Evolutionary conservation across 192 early-diverging fungal species (phyloP), one percentile per base, ranked within the genome.

Genomic region (Coemansia sp.): DNA sequence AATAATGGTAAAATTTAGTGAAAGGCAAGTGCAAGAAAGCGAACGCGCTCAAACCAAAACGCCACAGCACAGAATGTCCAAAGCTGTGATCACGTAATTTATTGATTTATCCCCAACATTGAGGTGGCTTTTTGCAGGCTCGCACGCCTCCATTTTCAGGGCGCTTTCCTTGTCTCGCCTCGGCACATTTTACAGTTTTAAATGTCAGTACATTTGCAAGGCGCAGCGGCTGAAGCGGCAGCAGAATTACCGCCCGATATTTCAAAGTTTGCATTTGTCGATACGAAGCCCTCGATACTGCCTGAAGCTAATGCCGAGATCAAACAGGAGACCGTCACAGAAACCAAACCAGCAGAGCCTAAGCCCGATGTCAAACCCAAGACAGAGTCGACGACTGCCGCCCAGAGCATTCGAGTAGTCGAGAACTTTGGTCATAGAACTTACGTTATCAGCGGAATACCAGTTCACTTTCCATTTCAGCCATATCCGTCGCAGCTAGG

Each of bases 401-500:
- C 8, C 8, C 40, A 64, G 37, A 6, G 50, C 19, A 63, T 72
- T 24, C 59, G 70, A 21, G 29, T 72, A 21, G 59, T 48, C 29
- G 13, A 42, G 6, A 45, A 33, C 14, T 39, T 72, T 34, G 39
- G 34, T 11, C 19, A 50, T 39, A 61, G 56, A 34, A 57, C 59
- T 2, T 73, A 70, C 64, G 69, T 66, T 62, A 84, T 90, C 27
- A 68, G 78, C 45, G 89, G 88, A 3, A 72, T 88, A 0, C 62
- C 68, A 6, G 85, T 92, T 9, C 74, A 85, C 27, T 92, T 92
- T 67, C 91, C 91, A 11, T 91, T 85, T 62, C 62, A 66, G 13
- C 89, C 91, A 9, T 92, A 92, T 42, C 77, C 87, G 36, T 85
- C 87, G 45, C 91, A 92, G 70, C 70, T 85, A 14, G 75, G 65